Evolutionary conservation across 257 asterid genomes (phyloP).

Genomic region (Solanum paucissectum): DNA sequence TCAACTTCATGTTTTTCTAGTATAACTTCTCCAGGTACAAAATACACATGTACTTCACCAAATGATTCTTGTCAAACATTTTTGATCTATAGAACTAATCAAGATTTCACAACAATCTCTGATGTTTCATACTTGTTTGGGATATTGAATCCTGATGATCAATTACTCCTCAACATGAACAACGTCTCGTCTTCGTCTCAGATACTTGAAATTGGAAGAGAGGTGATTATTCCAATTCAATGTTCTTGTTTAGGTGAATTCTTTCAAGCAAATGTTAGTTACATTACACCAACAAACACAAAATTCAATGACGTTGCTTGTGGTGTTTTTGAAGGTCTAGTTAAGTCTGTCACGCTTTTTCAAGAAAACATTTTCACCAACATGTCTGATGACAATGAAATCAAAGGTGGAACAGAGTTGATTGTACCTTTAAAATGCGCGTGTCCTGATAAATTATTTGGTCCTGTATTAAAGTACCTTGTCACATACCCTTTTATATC

Average conservation of each 20-base stretch:
- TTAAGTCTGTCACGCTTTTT: conserved; percentile 27
- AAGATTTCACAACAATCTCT: conserved; percentile 19
- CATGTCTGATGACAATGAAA: not conserved
- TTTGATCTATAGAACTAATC: conserved; percentile 36
- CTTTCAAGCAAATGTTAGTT: conserved; percentile 21
- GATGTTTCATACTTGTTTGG: conserved; percentile 34
- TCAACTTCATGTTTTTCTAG: conserved; percentile 27
- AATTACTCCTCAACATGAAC: conserved; percentile 20
- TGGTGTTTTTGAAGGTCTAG: conserved; percentile 41
- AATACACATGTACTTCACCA: conserved; percentile 38
- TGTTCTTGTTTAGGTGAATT: conserved; percentile 40
- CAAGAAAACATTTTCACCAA: conserved; percentile 14
- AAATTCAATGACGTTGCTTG: conserved; percentile 32
- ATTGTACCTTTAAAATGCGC: conserved; percentile 57
- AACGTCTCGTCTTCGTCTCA: conserved; percentile 14
- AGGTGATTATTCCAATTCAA: conserved; percentile 37
- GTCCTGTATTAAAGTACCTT: conserved; percentile 23
- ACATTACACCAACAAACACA: conserved; percentile 3
- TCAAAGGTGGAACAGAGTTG: conserved; percentile 21
- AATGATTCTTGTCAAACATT: conserved; percentile 31
- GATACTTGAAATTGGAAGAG: conserved; percentile 34
- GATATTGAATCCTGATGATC: conserved; percentile 4
- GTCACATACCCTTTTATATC: conserved; percentile 47
- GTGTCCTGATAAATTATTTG: conserved; percentile 29
- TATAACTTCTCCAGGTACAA: conserved; percentile 29